Percentiles rank a stretch among this genome's conserved stretches.
Conservation (phyloP, 352 stramenopile species). For the Phytopythium aichiense region DNA sequence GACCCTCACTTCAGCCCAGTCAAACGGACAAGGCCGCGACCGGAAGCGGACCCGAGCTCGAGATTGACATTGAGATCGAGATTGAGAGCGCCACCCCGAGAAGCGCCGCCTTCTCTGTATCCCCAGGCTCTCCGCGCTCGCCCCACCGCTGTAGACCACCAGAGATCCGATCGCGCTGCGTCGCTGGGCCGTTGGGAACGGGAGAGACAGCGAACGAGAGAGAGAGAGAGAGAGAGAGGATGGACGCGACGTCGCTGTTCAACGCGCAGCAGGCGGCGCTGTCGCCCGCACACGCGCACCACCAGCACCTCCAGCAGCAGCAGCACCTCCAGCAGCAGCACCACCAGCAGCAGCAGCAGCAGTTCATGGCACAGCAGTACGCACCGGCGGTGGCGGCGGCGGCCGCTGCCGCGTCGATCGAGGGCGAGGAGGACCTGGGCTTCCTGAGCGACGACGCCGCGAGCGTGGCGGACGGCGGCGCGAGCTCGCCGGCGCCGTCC, state of each 20-base stretch:
- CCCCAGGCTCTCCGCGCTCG: too few species aligned
- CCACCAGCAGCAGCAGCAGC: conserved; percentile 14
- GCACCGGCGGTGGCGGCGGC: conserved; percentile 17
- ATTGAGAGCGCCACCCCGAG: neutral
- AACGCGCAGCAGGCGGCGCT: conserved; percentile 7
- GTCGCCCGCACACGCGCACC: neutral
- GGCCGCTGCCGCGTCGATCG: conserved; percentile 2
- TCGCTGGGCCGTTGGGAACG: neutral
- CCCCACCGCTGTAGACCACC: too few species aligned
- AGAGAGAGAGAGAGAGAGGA: neutral
- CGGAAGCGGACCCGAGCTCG: too few species aligned
- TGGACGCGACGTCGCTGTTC: conserved; percentile 15
- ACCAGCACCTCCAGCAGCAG: too few species aligned
- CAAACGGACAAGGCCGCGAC: conserved; percentile 2
- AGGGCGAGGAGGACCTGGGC: conserved; percentile 11
- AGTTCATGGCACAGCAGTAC: conserved; percentile 3
- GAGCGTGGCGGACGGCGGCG: conserved; percentile 7
- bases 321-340: neutral
- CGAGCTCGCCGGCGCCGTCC: conserved; percentile 28
- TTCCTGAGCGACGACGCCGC: conserved; percentile 8
- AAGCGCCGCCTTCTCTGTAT: neutral
- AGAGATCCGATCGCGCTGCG: neutral
- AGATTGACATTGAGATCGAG: too few species aligned
- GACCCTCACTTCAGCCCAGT: neutral
- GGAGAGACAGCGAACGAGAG: neutral